Conservation (phyloP, 1,284 basidiomycete genomes). For the Rhodotorula sp. region DNA sequence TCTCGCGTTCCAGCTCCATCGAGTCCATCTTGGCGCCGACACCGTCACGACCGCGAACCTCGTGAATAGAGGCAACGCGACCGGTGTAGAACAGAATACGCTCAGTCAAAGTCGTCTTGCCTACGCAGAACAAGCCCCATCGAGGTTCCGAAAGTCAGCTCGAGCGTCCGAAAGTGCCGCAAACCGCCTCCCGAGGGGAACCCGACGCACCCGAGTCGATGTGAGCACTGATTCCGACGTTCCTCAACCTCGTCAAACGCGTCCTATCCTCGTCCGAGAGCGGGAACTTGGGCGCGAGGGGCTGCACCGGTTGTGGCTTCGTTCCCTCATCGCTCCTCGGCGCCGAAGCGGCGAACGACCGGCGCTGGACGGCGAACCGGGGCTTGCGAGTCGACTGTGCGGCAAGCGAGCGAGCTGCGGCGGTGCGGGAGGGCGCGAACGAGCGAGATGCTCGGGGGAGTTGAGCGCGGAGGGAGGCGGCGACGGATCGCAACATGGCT, state of each 20-base stretch:
- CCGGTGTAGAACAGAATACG: constrained; percentile 96
- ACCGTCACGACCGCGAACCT: constrained; percentile 89
- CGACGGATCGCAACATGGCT: constrained; percentile 24
- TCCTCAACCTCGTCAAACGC: constrained; percentile 49
- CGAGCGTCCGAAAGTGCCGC: not conserved
- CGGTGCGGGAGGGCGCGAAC: not conserved
- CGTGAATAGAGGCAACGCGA: constrained; percentile 92
- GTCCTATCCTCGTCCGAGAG: constrained; percentile 43
- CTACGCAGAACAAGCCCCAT: constrained; percentile 56
- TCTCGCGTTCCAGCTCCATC: constrained; percentile 98
- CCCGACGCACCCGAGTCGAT: constrained; percentile 30
- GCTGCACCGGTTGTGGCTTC: constrained; percentile 28
- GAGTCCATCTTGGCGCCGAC: constrained; percentile 99
- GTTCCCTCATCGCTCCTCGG: constrained; percentile 14
- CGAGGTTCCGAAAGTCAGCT: not conserved
- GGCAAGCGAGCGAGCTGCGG: not conserved
- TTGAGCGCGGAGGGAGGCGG: constrained; percentile 13
- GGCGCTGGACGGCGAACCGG: not conserved
- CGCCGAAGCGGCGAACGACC: constrained; percentile 16
- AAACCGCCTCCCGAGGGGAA: too few species aligned
- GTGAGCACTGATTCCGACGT: constrained; percentile 54
- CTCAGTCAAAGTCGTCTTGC: constrained; percentile 99
- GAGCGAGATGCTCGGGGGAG: constrained; percentile 2
- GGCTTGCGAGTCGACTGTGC: not conserved
- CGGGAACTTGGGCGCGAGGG: constrained; percentile 28